Evolutionary conservation across 768 basidiomycete genomes (phyloP).

Genomic region (Leucocoprinus leucothites): DNA sequence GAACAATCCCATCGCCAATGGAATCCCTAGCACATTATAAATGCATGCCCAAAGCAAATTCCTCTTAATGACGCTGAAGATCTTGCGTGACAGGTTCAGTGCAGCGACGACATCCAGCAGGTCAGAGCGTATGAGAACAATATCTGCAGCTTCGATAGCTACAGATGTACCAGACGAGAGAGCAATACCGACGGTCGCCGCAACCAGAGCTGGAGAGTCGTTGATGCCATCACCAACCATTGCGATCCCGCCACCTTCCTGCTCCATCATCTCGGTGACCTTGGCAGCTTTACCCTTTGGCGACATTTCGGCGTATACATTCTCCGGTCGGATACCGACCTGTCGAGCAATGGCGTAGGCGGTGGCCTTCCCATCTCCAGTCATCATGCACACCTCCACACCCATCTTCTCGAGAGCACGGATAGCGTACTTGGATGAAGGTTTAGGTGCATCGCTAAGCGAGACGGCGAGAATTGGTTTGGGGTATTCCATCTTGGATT

Average conservation of each 20-base stretch:
- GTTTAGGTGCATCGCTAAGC: slow-evolving; percentile 83
- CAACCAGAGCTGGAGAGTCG: slow-evolving; percentile 95
- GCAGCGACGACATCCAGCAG: slow-evolving; percentile 97
- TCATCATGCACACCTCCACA: slow-evolving; percentile 90
- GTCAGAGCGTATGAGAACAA: slow-evolving; percentile 96
- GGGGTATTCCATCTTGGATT: slow-evolving; percentile 27
- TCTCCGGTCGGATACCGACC: slow-evolving; percentile 79
- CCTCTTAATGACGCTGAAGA: slow-evolving; percentile 87
- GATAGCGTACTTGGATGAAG: slow-evolving; percentile 81
- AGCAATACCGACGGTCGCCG: slow-evolving; percentile 94
- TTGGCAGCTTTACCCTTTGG: slow-evolving; percentile 93
- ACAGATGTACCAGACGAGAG: slow-evolving; percentile 95
- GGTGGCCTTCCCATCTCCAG: slow-evolving; percentile 85
- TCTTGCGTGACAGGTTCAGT: slow-evolving; percentile 82
- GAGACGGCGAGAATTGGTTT: slow-evolving; percentile 78
- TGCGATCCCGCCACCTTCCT: slow-evolving; percentile 71
- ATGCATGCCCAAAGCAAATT: slow-evolving; percentile 97
- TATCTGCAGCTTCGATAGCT: slow-evolving; percentile 96
- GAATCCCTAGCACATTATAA: slow-evolving; percentile 91
- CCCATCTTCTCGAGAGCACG: slow-evolving; percentile 83
- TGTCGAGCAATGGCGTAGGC: slow-evolving; percentile 87
- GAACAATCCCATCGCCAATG: slow-evolving; percentile 96
- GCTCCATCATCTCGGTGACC: slow-evolving; percentile 76
- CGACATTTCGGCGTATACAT: slow-evolving; percentile 90
- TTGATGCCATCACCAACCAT: slow-evolving; percentile 99